Conservation (phyloP, 2,329 filamentous ascomycete genomes). For the Arthrinium phaeospermum region DNA sequence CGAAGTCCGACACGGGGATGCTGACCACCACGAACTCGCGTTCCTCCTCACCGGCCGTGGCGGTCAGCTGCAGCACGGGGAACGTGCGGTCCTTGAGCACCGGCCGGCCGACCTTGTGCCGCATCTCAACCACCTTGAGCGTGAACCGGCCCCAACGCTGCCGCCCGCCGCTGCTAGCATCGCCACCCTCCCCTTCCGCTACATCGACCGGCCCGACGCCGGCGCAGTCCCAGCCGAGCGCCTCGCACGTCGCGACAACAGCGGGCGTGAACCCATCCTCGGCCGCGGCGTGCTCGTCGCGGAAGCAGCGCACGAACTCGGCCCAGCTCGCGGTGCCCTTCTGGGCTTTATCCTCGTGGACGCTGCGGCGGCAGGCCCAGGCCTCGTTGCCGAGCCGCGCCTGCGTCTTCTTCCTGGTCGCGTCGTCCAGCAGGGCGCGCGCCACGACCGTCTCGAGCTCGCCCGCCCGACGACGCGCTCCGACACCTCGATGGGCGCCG, state of each 20-base stretch:
- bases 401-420: conserved; percentile 19
- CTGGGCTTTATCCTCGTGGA: conserved; percentile 59
- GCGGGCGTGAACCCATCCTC: conserved; percentile 65
- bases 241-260: conserved; percentile 53
- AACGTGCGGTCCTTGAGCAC: conserved; percentile 71
- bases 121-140: conserved; percentile 66
- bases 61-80: conserved; percentile 65
- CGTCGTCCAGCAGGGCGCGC: not conserved
- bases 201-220: not conserved
- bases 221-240: conserved; percentile 55
- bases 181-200: conserved; percentile 29
- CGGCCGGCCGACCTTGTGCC: conserved; percentile 63
- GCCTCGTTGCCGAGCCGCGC: conserved; percentile 47
- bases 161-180: conserved; percentile 44
- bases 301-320: conserved; percentile 67
- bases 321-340: conserved; percentile 64
- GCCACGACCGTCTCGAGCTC: conserved; percentile 45
- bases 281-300: conserved; percentile 60
- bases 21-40: conserved; percentile 63
- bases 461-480: conserved; percentile 54
- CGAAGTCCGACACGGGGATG: conserved; percentile 56
- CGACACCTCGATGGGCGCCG: conserved; percentile 58
- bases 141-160: conserved; percentile 53
- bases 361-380: conserved; percentile 69
- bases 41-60: conserved; percentile 26